A percentile compares a stretch with the other conserved stretches of the same genome.
phyloP scores from a whole-genome alignment of 106 monocot species.

The Dendrobium huoshanense region DNA sequence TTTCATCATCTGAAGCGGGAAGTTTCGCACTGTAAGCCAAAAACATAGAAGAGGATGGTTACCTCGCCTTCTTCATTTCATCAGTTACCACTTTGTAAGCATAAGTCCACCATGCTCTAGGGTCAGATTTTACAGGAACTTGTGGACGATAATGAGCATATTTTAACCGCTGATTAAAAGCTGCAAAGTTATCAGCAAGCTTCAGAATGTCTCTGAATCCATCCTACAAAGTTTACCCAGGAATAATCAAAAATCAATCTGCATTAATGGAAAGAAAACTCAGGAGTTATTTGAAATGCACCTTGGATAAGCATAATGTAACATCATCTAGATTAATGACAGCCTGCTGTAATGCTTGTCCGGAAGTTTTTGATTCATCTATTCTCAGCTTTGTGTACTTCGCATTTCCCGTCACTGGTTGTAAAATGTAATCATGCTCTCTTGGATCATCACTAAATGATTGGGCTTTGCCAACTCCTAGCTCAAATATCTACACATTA shows the following conservation, averaged over 20 bases:
- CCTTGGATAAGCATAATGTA: conserved; percentile 91
- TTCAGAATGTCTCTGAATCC: conserved; percentile 88
- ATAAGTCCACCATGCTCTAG: conserved; percentile 96
- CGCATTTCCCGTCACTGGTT: conserved; percentile 87
- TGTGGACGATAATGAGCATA: conserved; percentile 90
- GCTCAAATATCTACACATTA: conserved; percentile 67
- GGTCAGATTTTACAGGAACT: conserved; percentile 51
- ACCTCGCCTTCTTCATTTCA: conserved; percentile 90
- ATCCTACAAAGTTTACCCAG: conserved; percentile 45
- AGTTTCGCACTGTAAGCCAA: neutral
- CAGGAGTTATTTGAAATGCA: conserved; percentile 11
- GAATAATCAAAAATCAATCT: neutral
- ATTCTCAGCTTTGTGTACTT: conserved; percentile 75
- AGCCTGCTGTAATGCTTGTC: conserved; percentile 79
- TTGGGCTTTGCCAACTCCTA: conserved; percentile 25
- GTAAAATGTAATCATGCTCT: conserved; percentile 72
- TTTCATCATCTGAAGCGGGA: neutral
- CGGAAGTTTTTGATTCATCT: conserved; percentile 45
- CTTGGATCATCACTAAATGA: conserved; percentile 17
- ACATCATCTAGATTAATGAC: conserved; percentile 80
- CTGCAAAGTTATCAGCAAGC: conserved; percentile 83
- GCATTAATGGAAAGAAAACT: neutral
- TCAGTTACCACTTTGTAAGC: conserved; percentile 68
- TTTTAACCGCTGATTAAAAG: conserved; percentile 86
- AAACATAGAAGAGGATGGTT: neutral